Base-by-base conservation (phyloP, 305 asterid genomes). In the Lippia alba region DNA sequence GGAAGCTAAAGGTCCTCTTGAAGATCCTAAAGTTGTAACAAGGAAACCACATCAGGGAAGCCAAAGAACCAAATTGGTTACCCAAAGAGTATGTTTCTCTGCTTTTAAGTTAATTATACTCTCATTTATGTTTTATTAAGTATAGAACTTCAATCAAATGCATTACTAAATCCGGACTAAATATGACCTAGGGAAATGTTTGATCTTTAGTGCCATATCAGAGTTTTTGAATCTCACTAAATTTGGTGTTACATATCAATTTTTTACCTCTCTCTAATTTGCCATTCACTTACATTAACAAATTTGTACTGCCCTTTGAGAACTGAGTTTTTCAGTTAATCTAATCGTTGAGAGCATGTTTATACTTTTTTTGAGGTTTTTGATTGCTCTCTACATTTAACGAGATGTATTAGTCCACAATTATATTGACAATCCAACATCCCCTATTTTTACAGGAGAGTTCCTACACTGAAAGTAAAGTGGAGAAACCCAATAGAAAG, bases 71-170 rank as follows among this genome's bases (percentile, higher is more conserved):
- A 75, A 67, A 30, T 56, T 61, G 66, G 67, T 24, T 66, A 72
- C 69, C 46, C 18, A 16, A 44, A 72, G 40, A 80, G 81, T 79
- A 72, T 61, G 66, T 18, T 16, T 74, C 54, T 62, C 24, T 60
- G 49, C 56, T 36, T 36, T 8, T 8, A 61, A 32, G 67, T 45
- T 30, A 50, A 57, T 39, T n/a, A 4, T 18, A 60, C 61, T 60
- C 61, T 60, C 19, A 40, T 33, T 7, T 18, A 30, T 24, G 32
- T 24, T 24, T 15, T 58, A 14, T 12, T 30, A 39, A 40, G 12
- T 18, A 41, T 10, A 56, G 18, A 20, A 56, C 33, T n/a, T 34
- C 57, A 32, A 30, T 24, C 56, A 16, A 44, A 68, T 8, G 3
- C 12, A 24, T 41, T 41, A 45, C 44, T 44, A 17, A 62, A 56